Conservation (phyloP, 164 flowering plant genomes). For the Vitis cinerea region DNA sequence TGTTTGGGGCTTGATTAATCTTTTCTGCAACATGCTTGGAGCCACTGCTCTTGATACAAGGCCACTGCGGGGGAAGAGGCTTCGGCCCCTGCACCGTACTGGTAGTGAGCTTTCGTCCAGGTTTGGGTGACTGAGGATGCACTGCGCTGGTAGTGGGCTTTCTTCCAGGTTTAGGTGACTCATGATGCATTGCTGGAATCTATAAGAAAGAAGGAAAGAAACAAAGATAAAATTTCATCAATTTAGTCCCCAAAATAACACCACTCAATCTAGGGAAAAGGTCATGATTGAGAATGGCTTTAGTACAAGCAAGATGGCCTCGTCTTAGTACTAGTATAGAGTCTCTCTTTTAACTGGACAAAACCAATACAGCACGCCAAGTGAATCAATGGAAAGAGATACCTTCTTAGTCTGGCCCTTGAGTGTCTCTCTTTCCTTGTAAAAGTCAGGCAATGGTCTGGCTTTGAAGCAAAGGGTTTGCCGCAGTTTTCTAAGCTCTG, state of each 20-base stretch:
- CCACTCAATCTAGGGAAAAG: no score
- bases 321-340: no score
- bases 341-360: no score
- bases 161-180: slow-evolving; percentile 15
- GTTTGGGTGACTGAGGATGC: slow-evolving; percentile 11
- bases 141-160: slow-evolving; percentile 9
- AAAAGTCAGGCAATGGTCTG: slow-evolving; percentile 58
- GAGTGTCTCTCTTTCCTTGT: slow-evolving; percentile 37
- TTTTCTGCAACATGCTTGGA: slow-evolving; percentile 18
- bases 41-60: slow-evolving; percentile 13
- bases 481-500: slow-evolving; percentile 43
- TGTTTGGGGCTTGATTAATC: slow-evolving; percentile 6
- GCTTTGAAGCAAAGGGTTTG: slow-evolving; percentile 62
- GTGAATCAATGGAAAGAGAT: background rate
- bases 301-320: no score
- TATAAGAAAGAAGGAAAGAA: slow-evolving; percentile 4
- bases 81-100: slow-evolving; percentile 2
- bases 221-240: background rate
- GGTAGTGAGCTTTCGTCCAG: slow-evolving; percentile 15
- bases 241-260: background rate
- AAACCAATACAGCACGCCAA: background rate
- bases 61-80: slow-evolving; percentile 12
- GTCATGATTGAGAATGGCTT: no score
- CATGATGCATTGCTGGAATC: slow-evolving; percentile 18
- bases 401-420: slow-evolving; percentile 30